Conservation (phyloP, 2,329 filamentous ascomycete species). For the Nemania sp. region DNA sequence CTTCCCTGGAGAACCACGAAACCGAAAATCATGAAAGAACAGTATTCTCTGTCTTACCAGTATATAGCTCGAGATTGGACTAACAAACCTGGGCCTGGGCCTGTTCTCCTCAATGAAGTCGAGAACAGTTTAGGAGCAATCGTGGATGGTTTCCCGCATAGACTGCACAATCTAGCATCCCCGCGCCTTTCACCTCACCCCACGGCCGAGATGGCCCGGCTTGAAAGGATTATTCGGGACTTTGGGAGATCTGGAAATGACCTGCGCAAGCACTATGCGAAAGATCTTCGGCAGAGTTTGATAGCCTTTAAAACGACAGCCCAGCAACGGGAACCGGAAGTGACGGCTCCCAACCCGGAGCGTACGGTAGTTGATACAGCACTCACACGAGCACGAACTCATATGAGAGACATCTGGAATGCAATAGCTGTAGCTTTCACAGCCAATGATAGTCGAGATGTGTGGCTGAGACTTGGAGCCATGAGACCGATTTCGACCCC, state of each 20-base stretch:
- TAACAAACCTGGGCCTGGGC: neutral
- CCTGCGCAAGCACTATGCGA: constrained; percentile 46
- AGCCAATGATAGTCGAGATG: constrained; percentile 26
- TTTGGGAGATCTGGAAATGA: constrained; percentile 38
- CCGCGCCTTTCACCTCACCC: no score
- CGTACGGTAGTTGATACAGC: neutral
- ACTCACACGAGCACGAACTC: neutral
- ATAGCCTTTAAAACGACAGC: constrained; percentile 12
- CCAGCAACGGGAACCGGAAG: neutral
- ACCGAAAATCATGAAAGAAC: neutral
- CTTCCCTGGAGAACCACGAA: neutral
- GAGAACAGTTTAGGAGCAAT: neutral
- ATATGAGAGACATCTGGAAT: neutral
- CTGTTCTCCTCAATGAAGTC: no score
- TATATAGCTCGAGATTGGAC: constrained; percentile 6
- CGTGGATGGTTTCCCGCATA: no score
- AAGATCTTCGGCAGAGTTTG: constrained; percentile 31
- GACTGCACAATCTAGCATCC: neutral
- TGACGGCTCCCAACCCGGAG: neutral
- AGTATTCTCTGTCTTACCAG: neutral
- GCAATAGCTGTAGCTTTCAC: constrained; percentile 21
- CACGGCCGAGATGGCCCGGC: constrained; percentile 27
- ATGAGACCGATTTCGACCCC: constrained; percentile 53
- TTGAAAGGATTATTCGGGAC: constrained; percentile 39
- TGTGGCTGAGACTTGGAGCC: constrained; percentile 48